Base-by-base conservation (phyloP, 2,329 filamentous ascomycete species). In the Alternaria infectoria region DNA sequence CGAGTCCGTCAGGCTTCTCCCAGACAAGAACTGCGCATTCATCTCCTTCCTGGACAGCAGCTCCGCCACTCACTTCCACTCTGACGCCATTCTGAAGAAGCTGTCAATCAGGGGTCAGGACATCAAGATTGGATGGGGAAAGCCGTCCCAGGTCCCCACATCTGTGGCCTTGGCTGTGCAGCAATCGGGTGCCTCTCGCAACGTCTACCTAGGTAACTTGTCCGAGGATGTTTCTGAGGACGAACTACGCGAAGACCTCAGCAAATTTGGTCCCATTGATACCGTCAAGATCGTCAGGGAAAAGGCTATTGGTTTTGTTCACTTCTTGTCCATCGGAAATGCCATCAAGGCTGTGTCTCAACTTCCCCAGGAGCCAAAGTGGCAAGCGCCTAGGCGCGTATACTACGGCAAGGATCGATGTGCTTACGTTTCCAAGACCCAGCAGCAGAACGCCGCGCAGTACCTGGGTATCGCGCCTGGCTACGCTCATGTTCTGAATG, bases 11-110 rank as follows among this genome's bases (percentile, higher is more conserved):
- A 91, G 96, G 73, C 87, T 99, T 69, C 86, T 99, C 59, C 93
- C 95, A 23, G 96, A 99, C 83, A 99, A 98, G 92, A 99, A 98
- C 86, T 99, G 96, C 78, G 96, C 96, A 62, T 99, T 99, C 86
- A 98, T 99, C 79, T 99, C 96, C 8, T 99, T 99, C 85, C 86
- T 99, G 69, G 96, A 99, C 77, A 93, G 94, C 74, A 97, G 94
- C 83, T 97, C 96, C 28, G 96, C 96, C 60, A 98, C 95, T 21
- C 96, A 99, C 80, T 99, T 99, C 84, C 96, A 99, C 85, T 99
- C 96, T 19, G 96, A 99, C 86, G 96, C 96, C 72, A 99, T 99
- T 83, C 88, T 99, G 87, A 99, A 99, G 87, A 99, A 98, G 87
- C 89, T 99, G 79, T 94, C 94, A 74, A 97, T 99, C 84, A 94